These are phyloP conservation scores for Kodamaea plutei DNA, from an alignment of 1,139 yeast genomes.

Conservation along the genomic window DNA sequence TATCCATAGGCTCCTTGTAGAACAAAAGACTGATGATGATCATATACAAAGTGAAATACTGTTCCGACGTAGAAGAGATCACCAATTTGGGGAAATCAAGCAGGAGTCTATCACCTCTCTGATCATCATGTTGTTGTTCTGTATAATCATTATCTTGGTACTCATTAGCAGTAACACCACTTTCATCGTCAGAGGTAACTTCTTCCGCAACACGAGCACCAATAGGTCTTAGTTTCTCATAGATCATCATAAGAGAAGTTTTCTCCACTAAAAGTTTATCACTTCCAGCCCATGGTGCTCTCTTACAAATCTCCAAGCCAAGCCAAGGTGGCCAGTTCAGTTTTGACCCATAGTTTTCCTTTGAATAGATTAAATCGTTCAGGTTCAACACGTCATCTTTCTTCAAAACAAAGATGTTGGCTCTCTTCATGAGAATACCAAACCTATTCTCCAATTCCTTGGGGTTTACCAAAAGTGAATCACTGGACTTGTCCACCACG, in stretches of 20 bases:
- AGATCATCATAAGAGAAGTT: constrained; percentile 35
- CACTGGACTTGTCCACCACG: constrained; percentile 26
- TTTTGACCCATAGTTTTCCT: constrained; percentile 33
- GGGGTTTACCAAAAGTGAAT: constrained; percentile 18
- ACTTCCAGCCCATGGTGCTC: constrained; percentile 35
- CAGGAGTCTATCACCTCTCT: constrained; percentile 19
- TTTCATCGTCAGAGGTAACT: constrained; percentile 5
- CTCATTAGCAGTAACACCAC: too few relatives aligned
- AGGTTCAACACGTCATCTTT: constrained; percentile 20
- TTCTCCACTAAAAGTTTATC: constrained; percentile 36
- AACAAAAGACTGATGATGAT: constrained; percentile 34
- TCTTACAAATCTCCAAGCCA: constrained; percentile 40
- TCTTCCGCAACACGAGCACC: constrained; percentile 10
- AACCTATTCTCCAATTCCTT: constrained; percentile 34
- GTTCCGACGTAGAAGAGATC: constrained; percentile 40
- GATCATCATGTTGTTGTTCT: constrained; percentile 2
- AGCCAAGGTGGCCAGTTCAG: constrained; percentile 48
- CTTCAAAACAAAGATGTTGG: constrained; percentile 39
- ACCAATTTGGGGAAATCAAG: constrained; percentile 41
- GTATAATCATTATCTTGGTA: constrained; percentile 5
- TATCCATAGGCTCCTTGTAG: constrained; percentile 43
- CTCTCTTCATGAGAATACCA: constrained; percentile 36
- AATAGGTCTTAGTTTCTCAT: constrained; percentile 30
- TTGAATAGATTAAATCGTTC: constrained; percentile 22
- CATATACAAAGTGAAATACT: constrained; percentile 37